Percentiles rank a stretch among this genome's conserved stretches.
Evolutionary conservation across 352 stramenopile genomes (phyloP).

Genomic region (Globisporangium radiosum): DNA sequence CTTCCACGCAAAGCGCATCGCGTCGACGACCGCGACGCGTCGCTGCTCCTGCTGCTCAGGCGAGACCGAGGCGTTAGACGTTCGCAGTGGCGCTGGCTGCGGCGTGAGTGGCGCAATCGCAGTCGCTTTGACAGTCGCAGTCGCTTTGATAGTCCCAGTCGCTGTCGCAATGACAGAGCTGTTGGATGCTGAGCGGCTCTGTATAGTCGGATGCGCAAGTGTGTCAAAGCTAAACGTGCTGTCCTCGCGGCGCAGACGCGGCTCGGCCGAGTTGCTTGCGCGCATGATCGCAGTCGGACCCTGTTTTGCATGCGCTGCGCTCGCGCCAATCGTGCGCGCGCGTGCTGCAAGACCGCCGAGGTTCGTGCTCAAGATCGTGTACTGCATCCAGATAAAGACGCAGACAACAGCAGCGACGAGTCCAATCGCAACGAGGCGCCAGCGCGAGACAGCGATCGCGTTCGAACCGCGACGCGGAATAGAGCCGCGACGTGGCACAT

Average conservation of each 20-base stretch:
- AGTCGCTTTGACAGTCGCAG: constrained; percentile 1
- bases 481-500: constrained; percentile 3
- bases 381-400: constrained; percentile 51
- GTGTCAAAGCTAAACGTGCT: constrained; percentile 9
- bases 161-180: too few relatives aligned
- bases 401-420: constrained; percentile 15
- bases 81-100: constrained; percentile 1
- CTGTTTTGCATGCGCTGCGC: constrained; percentile 2
- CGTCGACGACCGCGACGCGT: constrained; percentile 36
- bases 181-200: too few relatives aligned
- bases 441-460: constrained; percentile 15
- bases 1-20: constrained; percentile 75
- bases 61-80: background rate
- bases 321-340: constrained; percentile 6
- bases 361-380: constrained; percentile 37
- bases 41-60: constrained; percentile 30
- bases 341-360: constrained; percentile 16
- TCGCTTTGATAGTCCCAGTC: too few relatives aligned
- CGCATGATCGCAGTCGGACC: constrained; percentile 8
- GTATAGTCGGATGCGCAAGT: background rate
- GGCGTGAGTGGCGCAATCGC: constrained; percentile 6
- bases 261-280: constrained; percentile 5
- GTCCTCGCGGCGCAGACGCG: constrained; percentile 3
- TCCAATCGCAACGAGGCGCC: constrained; percentile 8
- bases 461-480: background rate